Conservation (phyloP, 1,284 basidiomycete species). For the Ganoderma lucidum region DNA sequence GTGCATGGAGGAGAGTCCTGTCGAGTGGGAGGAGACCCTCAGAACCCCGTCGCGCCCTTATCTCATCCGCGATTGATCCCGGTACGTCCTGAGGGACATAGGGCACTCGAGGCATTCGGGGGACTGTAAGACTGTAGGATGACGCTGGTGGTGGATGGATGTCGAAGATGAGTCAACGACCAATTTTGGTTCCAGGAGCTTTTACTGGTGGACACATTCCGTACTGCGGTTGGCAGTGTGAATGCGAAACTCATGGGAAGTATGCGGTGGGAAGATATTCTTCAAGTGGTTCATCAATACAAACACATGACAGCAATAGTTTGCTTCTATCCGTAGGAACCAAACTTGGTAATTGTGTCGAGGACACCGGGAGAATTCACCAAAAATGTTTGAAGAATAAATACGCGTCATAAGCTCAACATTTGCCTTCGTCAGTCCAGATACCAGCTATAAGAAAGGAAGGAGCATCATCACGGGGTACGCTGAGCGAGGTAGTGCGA, state of each 20-base stretch:
- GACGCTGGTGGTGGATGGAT: background rate
- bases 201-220: background rate
- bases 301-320: background rate
- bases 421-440: background rate
- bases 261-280: background rate
- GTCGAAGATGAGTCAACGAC: background rate
- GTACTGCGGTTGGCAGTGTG: background rate
- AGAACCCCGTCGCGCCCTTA: background rate
- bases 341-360: background rate
- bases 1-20: conserved; percentile 5
- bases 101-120: background rate
- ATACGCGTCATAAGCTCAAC: background rate
- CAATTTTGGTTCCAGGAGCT: background rate
- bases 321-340: background rate
- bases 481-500: background rate
- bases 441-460: background rate
- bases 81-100: background rate
- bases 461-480: background rate
- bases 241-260: background rate
- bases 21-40: conserved; percentile 5
- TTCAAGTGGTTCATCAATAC: background rate
- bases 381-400: background rate
- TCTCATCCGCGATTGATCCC: background rate
- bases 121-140: background rate
- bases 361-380: background rate